phyloP scores from a whole-genome alignment of 2,329 filamentous ascomycete genomes.

The Fusarium buharicum region DNA sequence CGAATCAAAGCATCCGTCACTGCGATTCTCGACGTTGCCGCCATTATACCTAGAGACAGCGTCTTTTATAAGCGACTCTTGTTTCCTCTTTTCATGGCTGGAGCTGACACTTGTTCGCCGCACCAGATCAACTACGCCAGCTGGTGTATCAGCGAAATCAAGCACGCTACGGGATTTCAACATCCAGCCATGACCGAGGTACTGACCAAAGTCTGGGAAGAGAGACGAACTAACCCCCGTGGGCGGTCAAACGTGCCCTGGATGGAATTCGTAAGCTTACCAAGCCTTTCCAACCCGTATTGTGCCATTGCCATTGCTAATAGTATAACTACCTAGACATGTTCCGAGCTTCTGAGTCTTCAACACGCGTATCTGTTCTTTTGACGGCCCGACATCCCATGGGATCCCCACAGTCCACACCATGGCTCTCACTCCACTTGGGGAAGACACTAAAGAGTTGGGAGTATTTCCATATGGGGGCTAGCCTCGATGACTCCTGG shows the following conservation, averaged over 20 bases:
- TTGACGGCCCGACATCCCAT: slow-evolving; percentile 1
- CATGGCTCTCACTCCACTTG: not conserved
- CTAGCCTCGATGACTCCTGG: slow-evolving; percentile 6
- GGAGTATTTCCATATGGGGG: slow-evolving; percentile 18
- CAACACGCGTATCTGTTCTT: slow-evolving; percentile 40
- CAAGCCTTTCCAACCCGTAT: not conserved
- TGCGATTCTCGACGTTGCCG: slow-evolving; percentile 42
- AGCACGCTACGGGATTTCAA: slow-evolving; percentile 40
- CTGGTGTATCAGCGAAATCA: slow-evolving; percentile 42
- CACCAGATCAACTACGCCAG: slow-evolving; percentile 45
- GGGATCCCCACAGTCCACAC: not conserved
- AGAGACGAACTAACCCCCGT: slow-evolving; percentile 23
- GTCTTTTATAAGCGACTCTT: slow-evolving; percentile 45
- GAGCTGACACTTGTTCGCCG: slow-evolving; percentile 37
- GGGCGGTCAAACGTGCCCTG: slow-evolving; percentile 41
- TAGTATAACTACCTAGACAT: slow-evolving; percentile 13
- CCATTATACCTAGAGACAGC: slow-evolving; percentile 34
- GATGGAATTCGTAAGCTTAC: slow-evolving; percentile 46
- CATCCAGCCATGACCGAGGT: slow-evolving; percentile 44
- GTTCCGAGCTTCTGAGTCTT: slow-evolving; percentile 23
- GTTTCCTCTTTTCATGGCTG: slow-evolving; percentile 46
- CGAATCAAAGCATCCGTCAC: slow-evolving; percentile 40
- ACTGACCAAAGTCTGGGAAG: slow-evolving; percentile 42
- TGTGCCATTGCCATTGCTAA: not conserved
- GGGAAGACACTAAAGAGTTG: slow-evolving; percentile 1